phyloP scores from a whole-genome alignment of 164 flowering plant genomes.

The Euptelea pleiosperma region DNA sequence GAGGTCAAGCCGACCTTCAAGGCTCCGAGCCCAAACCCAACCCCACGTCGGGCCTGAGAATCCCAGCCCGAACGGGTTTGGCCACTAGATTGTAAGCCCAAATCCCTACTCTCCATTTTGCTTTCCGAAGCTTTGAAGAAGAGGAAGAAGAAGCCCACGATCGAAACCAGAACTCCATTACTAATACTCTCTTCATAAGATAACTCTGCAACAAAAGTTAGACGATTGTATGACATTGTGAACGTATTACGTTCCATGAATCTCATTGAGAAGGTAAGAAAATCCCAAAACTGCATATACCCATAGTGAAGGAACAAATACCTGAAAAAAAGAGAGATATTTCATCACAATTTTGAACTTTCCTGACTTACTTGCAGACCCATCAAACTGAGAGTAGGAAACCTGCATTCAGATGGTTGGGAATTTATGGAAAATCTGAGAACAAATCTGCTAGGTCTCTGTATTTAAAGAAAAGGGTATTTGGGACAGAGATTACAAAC shows the following conservation, averaged over 20 bases:
- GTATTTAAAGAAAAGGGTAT: conserved; percentile 55
- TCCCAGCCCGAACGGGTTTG: no score
- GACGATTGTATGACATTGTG: conserved; percentile 90
- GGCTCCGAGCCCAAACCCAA: no score
- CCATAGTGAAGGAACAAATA: no score
- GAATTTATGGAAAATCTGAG: conserved; percentile 34
- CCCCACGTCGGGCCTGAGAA: no score
- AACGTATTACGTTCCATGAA: conserved; percentile 93
- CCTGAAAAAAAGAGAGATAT: no score
- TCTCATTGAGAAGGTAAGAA: conserved; percentile 84
- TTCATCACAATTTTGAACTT: no score
- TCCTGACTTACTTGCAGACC: conserved; percentile 45
- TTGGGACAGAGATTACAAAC: conserved; percentile 83
- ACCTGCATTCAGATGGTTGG: conserved; percentile 92
- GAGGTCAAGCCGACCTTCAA: no score
- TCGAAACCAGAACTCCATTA: no score
- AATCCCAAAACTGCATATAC: neutral
- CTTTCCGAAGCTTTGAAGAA: no score
- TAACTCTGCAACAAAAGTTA: conserved; percentile 76
- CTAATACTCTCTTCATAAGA: conserved; percentile 22
- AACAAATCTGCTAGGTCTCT: conserved; percentile 10
- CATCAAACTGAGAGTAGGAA: conserved; percentile 68
- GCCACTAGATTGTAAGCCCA: no score
- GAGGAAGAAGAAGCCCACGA: no score
- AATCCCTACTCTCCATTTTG: no score